A percentile compares a stretch with the other conserved stretches of the same genome.
Evolutionary conservation across 2,329 filamentous ascomycete species (phyloP).

Genomic region (Thelonectria discophora): DNA sequence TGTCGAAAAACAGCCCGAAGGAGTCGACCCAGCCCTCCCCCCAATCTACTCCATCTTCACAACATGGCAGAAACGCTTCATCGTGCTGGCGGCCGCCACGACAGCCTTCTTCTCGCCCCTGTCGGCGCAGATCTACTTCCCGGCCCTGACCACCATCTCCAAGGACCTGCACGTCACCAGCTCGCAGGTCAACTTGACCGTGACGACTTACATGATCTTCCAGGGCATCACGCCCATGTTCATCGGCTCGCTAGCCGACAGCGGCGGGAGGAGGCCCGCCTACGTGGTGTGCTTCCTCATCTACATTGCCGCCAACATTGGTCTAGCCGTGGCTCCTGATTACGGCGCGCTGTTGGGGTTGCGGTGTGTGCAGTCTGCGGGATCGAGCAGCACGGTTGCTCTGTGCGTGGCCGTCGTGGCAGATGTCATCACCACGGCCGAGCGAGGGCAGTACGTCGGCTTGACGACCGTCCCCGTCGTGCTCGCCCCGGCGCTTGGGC

Average conservation of each 20-base stretch:
- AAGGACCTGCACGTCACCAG: slow-evolving; percentile 55
- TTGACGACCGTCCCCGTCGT: slow-evolving; percentile 59
- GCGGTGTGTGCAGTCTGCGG: slow-evolving; percentile 65
- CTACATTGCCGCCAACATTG: slow-evolving; percentile 63
- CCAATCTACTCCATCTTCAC: slow-evolving; percentile 51
- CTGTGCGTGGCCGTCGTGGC: slow-evolving; percentile 67
- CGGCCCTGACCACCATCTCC: slow-evolving; percentile 59
- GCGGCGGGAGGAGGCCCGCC: slow-evolving; percentile 61
- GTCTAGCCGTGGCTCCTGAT: slow-evolving; percentile 58
- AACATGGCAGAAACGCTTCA: slow-evolving; percentile 51
- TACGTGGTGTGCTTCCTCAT: slow-evolving; percentile 63
- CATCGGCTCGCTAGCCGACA: slow-evolving; percentile 65
- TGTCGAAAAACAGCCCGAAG: slow-evolving; percentile 29
- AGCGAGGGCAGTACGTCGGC: slow-evolving; percentile 68
- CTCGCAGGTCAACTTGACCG: slow-evolving; percentile 58
- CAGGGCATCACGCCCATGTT: slow-evolving; percentile 68
- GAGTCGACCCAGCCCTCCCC: slow-evolving; percentile 7
- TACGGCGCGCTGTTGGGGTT: slow-evolving; percentile 62
- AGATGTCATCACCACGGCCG: slow-evolving; percentile 69
- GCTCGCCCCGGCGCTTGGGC: slow-evolving; percentile 59
- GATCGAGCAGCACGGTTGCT: slow-evolving; percentile 67
- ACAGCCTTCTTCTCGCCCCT: slow-evolving; percentile 57
- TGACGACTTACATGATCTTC: slow-evolving; percentile 67
- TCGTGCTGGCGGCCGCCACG: slow-evolving; percentile 51
- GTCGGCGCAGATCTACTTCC: slow-evolving; percentile 63